phyloP scores from a whole-genome alignment of 345 rosid species.

The Murraya koenigii region DNA sequence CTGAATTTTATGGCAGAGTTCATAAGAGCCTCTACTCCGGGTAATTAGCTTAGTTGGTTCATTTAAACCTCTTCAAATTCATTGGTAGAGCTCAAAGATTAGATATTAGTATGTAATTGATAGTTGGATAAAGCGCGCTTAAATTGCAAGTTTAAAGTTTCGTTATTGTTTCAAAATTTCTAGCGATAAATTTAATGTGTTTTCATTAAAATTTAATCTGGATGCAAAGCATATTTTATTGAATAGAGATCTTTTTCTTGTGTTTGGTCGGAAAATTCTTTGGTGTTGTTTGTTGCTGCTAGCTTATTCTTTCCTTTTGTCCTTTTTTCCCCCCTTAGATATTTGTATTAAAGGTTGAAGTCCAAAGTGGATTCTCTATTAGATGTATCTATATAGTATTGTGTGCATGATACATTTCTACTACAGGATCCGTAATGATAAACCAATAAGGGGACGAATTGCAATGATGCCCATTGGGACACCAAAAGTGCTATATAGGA shows the following conservation, averaged over 20 bases:
- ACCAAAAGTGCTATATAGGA: slow-evolving; percentile 71
- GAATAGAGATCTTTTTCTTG: background rate
- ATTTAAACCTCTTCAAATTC: background rate
- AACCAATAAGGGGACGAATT: slow-evolving; percentile 48
- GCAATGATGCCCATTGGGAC: slow-evolving; percentile 86
- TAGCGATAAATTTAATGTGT: background rate
- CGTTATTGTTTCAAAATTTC: background rate
- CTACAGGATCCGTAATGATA: slow-evolving; percentile 36
- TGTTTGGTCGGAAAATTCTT: background rate
- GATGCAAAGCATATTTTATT: background rate
- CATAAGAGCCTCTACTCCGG: slow-evolving; percentile 65
- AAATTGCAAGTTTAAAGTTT: background rate
- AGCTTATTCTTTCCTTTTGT: background rate
- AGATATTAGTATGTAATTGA: background rate
- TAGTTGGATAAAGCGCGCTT: background rate
- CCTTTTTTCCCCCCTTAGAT: too few relatives aligned
- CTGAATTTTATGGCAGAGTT: slow-evolving; percentile 67
- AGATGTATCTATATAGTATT: background rate
- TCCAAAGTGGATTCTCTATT: background rate
- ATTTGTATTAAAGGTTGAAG: background rate
- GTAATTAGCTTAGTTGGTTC: slow-evolving; percentile 29
- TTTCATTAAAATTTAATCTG: background rate
- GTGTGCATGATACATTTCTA: slow-evolving; percentile 12
- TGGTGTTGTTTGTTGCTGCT: background rate
- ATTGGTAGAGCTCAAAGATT: background rate